Evolutionary conservation across 2,329 filamentous ascomycete species (phyloP).

Genomic region (Fonsecaea pedrosoi): DNA sequence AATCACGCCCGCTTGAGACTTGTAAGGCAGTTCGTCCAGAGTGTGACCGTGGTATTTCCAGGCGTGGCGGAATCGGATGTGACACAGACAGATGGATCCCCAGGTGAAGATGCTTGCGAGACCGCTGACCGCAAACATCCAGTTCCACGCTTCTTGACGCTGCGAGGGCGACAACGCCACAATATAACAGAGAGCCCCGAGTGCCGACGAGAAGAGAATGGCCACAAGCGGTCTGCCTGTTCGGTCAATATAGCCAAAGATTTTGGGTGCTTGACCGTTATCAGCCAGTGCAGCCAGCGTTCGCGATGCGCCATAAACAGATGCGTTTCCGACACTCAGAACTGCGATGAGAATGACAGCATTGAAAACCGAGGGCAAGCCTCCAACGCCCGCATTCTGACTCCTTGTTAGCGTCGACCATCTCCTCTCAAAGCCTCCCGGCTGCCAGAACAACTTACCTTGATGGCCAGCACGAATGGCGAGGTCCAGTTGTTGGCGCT

Average conservation of each 20-base stretch:
- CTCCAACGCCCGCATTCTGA: conserved; percentile 77
- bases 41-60: conserved; percentile 73
- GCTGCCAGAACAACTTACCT: conserved; percentile 1
- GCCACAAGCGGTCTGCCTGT: conserved; percentile 78
- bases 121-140: conserved; percentile 79
- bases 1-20: conserved; percentile 75
- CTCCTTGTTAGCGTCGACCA: not conserved
- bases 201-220: conserved; percentile 68
- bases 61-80: conserved; percentile 85
- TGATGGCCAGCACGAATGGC: conserved; percentile 90
- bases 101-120: conserved; percentile 77
- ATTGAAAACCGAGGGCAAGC: conserved; percentile 88
- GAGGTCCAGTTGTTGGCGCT: conserved; percentile 74
- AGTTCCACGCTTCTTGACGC: conserved; percentile 67
- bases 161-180: conserved; percentile 52
- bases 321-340: conserved; percentile 86
- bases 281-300: conserved; percentile 89
- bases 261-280: conserved; percentile 77
- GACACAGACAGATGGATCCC: conserved; percentile 51
- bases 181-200: conserved; percentile 79
- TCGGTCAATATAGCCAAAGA: conserved; percentile 81
- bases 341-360: conserved; percentile 91
- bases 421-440: not conserved
- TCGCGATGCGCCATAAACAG: conserved; percentile 87
- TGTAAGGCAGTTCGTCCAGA: conserved; percentile 80